A percentile compares a stretch with the other conserved stretches of the same genome.
These are phyloP conservation scores for Sanguinoderma infundibulare DNA, from an alignment of 1,284 basidiomycete genomes.

Conservation along the genomic window DNA sequence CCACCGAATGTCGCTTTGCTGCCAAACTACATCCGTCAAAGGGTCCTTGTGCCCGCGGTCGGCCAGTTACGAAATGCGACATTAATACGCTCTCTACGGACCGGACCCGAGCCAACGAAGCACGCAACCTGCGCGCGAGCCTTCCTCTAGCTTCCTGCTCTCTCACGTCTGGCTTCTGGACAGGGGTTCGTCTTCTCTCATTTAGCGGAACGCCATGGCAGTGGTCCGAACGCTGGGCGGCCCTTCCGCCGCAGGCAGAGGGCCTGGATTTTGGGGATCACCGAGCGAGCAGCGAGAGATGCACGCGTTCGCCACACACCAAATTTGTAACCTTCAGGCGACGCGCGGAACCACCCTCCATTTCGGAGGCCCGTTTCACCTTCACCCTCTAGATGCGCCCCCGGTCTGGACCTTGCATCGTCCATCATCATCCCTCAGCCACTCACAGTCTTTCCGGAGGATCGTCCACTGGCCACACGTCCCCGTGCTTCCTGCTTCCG, in stretches of 20 bases:
- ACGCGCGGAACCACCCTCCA: constrained; percentile 23
- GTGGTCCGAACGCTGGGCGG: constrained; percentile 8
- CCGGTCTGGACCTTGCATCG: constrained; percentile 19
- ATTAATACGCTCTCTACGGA: constrained; percentile 4
- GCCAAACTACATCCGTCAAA: background rate
- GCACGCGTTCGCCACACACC: constrained; percentile 11
- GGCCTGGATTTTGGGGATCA: constrained; percentile 4
- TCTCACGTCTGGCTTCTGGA: constrained; percentile 13
- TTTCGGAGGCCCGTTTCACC: constrained; percentile 26
- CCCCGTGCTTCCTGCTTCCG: constrained; percentile 22
- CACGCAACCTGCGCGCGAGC: constrained; percentile 5
- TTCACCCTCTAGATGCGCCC: constrained; percentile 12
- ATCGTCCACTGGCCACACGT: constrained; percentile 20
- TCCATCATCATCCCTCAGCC: constrained; percentile 14
- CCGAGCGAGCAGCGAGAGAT: constrained; percentile 1
- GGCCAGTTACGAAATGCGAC: background rate
- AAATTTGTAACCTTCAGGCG: constrained; percentile 11
- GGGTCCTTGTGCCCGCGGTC: background rate
- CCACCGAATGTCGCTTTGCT: background rate
- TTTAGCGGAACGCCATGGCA: constrained; percentile 9
- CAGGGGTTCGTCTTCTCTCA: constrained; percentile 1
- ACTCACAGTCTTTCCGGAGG: constrained; percentile 10
- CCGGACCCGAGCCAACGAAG: constrained; percentile 10
- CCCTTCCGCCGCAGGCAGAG: background rate
- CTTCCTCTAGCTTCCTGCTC: background rate